phyloP scores from a whole-genome alignment of 306 rosid species.

The Vachellia pachyceras region DNA sequence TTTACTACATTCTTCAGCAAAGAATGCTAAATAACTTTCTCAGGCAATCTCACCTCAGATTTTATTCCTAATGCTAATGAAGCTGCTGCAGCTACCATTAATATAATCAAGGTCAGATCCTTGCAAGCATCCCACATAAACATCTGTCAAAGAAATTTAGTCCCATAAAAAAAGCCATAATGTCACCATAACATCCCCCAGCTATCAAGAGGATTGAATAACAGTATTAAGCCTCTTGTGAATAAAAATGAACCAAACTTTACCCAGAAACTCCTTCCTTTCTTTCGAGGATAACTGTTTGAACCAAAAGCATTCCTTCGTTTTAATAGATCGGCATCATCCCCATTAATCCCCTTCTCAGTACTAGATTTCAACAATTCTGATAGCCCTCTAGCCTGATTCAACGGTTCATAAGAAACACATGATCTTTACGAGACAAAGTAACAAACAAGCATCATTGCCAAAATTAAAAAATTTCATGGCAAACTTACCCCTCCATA shows the following conservation, averaged over 20 bases:
- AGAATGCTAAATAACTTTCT: slow-evolving; percentile 20
- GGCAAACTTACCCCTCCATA: slow-evolving; percentile 79
- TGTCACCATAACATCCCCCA: neutral
- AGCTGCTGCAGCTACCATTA: slow-evolving; percentile 95
- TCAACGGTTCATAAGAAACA: slow-evolving; percentile 36
- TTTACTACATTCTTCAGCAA: slow-evolving; percentile 10
- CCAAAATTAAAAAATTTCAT: neutral
- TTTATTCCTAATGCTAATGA: slow-evolving; percentile 95
- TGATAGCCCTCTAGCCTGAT: slow-evolving; percentile 76
- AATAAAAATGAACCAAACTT: slow-evolving; percentile 22
- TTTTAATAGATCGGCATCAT: slow-evolving; percentile 74
- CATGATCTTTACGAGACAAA: slow-evolving; percentile 16
- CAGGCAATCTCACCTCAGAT: slow-evolving; percentile 73
- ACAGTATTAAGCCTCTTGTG: slow-evolving; percentile 5
- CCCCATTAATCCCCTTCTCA: slow-evolving; percentile 82
- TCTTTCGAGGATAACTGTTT: slow-evolving; percentile 81
- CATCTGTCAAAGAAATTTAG: slow-evolving; percentile 56
- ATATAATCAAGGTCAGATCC: slow-evolving; percentile 93
- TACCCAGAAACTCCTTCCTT: slow-evolving; percentile 88
- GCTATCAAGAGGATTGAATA: neutral
- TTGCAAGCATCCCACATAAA: slow-evolving; percentile 99
- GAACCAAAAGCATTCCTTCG: slow-evolving; percentile 79
- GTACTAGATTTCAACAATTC: slow-evolving; percentile 65
- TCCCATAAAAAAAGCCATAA: slow-evolving; percentile 24
- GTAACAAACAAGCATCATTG: slow-evolving; percentile 5